A percentile compares a stretch with the other conserved stretches of the same genome.
Evolutionary conservation across 2,329 filamentous ascomycete genomes (phyloP).

Genomic region (Trichoderma sp.): DNA sequence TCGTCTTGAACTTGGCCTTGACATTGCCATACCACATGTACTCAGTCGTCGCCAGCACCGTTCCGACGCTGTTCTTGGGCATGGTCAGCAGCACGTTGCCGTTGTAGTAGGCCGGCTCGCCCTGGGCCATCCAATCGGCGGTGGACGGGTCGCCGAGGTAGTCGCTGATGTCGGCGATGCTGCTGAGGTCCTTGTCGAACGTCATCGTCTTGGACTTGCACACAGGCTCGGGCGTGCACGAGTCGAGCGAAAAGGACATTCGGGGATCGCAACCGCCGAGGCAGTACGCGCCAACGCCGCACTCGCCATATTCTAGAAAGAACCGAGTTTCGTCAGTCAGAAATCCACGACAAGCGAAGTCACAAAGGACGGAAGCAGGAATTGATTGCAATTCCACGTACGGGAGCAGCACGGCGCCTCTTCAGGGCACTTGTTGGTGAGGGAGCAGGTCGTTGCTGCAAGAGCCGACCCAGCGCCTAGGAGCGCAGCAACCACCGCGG

Average conservation of each 20-base stretch:
- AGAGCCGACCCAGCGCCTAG: constrained; percentile 32
- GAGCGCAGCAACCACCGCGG: constrained; percentile 32
- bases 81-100: constrained; percentile 81
- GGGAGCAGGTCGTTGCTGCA: constrained; percentile 42
- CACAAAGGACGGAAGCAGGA: not conserved
- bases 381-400: constrained; percentile 45
- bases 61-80: constrained; percentile 80
- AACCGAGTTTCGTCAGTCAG: not conserved
- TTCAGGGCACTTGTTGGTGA: constrained; percentile 63
- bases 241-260: constrained; percentile 76
- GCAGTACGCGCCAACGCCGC: constrained; percentile 91
- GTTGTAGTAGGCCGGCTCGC: constrained; percentile 65
- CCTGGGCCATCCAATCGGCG: constrained; percentile 86
- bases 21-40: constrained; percentile 99
- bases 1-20: constrained; percentile 79
- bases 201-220: constrained; percentile 73
- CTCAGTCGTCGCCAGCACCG: constrained; percentile 74
- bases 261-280: constrained; percentile 91
- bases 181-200: constrained; percentile 66
- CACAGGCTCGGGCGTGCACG: constrained; percentile 79
- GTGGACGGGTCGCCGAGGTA: constrained; percentile 81
- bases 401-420: constrained; percentile 75
- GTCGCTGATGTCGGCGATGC: constrained; percentile 65
- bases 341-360: not conserved
- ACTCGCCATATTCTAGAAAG: constrained; percentile 77